These are phyloP conservation scores for Botrytis paeoniae DNA, from an alignment of 2,329 filamentous ascomycete genomes.

Conservation along the genomic window DNA sequence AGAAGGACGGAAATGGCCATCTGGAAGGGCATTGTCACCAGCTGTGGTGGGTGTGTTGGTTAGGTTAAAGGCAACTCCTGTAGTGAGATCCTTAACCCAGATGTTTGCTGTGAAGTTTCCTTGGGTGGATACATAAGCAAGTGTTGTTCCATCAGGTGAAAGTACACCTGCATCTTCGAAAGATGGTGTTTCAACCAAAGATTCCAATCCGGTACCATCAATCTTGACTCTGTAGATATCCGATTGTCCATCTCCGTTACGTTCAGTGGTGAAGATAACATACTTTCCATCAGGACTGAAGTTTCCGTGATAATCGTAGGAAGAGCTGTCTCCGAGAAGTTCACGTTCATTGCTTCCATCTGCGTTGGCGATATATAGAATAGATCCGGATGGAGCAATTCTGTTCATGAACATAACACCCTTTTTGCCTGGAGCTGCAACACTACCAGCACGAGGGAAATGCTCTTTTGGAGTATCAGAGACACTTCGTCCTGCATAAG, in stretches of 20 bases:
- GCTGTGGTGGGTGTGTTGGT: slow-evolving; percentile 38
- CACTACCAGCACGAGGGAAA: neutral
- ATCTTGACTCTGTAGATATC: slow-evolving; percentile 42
- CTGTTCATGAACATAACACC: slow-evolving; percentile 39
- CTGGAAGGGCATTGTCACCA: slow-evolving; percentile 25
- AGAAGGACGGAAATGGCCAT: slow-evolving; percentile 41
- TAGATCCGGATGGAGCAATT: slow-evolving; percentile 37
- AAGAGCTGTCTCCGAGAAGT: slow-evolving; percentile 34
- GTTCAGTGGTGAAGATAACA: slow-evolving; percentile 43
- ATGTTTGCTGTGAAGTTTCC: slow-evolving; percentile 41
- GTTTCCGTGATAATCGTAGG: slow-evolving; percentile 42
- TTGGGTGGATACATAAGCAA: slow-evolving; percentile 43
- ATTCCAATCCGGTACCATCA: slow-evolving; percentile 40
- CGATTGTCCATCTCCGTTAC: slow-evolving; percentile 43
- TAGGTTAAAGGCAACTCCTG: slow-evolving; percentile 38
- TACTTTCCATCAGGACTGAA: slow-evolving; percentile 42
- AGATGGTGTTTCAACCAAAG: slow-evolving; percentile 38
- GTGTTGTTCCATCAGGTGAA: slow-evolving; percentile 41
- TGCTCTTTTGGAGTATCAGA: neutral
- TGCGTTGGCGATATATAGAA: slow-evolving; percentile 39
- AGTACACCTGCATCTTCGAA: slow-evolving; percentile 41
- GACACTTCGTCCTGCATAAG: slow-evolving; percentile 1
- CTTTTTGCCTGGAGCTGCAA: slow-evolving; percentile 1
- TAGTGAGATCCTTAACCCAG: slow-evolving; percentile 42
- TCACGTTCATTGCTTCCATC: slow-evolving; percentile 42